Percentiles rank a stretch among this genome's conserved stretches.
Evolutionary conservation across 768 basidiomycete species (phyloP).

Genomic region (Steccherinum ochraceum): DNA sequence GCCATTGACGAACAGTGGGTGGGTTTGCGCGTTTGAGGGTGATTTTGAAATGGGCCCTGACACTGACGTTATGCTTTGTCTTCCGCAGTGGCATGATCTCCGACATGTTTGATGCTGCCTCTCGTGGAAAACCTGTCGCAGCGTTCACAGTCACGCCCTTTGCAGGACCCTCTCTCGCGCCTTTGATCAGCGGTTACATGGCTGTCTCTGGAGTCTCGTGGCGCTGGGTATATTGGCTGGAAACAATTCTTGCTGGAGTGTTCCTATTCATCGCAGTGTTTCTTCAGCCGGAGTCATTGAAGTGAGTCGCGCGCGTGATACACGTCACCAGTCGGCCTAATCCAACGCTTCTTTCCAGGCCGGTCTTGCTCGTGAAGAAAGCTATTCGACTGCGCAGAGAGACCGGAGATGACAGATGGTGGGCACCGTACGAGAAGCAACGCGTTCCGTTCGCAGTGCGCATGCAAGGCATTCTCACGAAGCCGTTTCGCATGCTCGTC

Average conservation of each 20-base stretch:
- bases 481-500: constrained; percentile 61
- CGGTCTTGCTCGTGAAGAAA: constrained; percentile 46
- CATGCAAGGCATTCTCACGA: constrained; percentile 41
- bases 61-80: background rate
- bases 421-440: constrained; percentile 44
- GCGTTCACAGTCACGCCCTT: constrained; percentile 45
- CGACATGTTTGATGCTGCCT: constrained; percentile 51
- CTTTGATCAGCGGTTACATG: constrained; percentile 31
- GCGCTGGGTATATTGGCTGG: constrained; percentile 65
- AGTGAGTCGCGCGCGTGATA: constrained; percentile 25
- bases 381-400: constrained; percentile 45
- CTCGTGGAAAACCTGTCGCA: constrained; percentile 59
- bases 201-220: constrained; percentile 39
- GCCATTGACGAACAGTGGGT: background rate
- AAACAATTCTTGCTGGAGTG: constrained; percentile 49
- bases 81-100: constrained; percentile 18
- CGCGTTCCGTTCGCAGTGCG: constrained; percentile 35
- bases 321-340: background rate
- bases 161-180: constrained; percentile 47
- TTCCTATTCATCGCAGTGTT: constrained; percentile 48
- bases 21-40: background rate
- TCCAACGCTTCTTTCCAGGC: constrained; percentile 31
- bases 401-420: constrained; percentile 45
- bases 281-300: constrained; percentile 66
- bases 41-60: background rate